Base-by-base conservation (phyloP, 768 basidiomycete species). In the Pleurotus pulmonarius region DNA sequence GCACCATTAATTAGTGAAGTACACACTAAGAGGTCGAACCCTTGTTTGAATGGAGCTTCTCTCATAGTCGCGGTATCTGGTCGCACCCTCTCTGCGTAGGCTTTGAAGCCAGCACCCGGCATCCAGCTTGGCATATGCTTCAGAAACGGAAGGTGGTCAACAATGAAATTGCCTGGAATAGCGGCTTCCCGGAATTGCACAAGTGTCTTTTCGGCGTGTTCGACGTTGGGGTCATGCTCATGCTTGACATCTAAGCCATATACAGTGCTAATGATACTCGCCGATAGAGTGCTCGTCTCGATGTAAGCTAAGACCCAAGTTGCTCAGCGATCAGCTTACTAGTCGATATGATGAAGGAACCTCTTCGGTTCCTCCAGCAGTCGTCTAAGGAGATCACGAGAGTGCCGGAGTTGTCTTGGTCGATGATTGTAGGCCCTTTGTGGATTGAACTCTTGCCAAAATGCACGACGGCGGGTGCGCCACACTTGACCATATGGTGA, bases 401-500 rank as follows among this genome's bases (percentile, higher is more conserved):
- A 61, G 18, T 65, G 68, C 51, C 67, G 64, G 22, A 65, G 44
- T 56, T 72, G 66, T 8, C 56, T 59, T 18, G 70, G 63, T 37
- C 69, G 66, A 54, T 74, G 75, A 7, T 67, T 58, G 9, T 51
- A 48, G 0, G 67, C 61, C 1, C 72, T 72, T 26, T 65, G 61
- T 1, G 65, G 60, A 49, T 74, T 70, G 58, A 80, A 75, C 51
- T 79, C 71, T 46, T 74, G 64, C 38, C 71, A 69, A 60, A 81
- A 78, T 8, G 71, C 48, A n/a, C 73, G 68, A 5, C 80, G 71
- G n/a, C 71, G 71, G 8, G 67, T 66, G 44, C 68, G 73, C 79
- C 80, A 80, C 24, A 49, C 41, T 40, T 69, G 63, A 16, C 74
- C 74, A 46, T 79, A 79, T 2, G 67, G 69, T 69, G 76, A 69